Percentiles rank a stretch among this genome's conserved stretches.
Evolutionary conservation across 2,329 filamentous ascomycete species (phyloP).

Genomic region (Xylaria polymorpha): DNA sequence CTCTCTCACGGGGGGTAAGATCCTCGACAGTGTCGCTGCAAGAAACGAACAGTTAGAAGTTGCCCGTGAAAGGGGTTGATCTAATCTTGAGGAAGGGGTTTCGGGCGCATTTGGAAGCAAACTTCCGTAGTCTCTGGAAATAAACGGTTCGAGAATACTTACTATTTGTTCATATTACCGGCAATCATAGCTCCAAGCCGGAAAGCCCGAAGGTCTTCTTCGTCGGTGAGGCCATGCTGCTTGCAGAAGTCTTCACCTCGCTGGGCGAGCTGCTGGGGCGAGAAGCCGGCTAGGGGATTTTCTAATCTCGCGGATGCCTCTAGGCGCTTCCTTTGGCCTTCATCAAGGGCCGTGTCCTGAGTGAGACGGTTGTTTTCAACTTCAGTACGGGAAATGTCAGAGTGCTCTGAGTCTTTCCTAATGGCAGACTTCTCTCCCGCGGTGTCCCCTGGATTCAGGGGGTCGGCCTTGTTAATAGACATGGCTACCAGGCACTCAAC

Average conservation of each 20-base stretch:
- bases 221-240: constrained; percentile 64
- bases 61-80: background rate
- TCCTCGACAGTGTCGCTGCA: constrained; percentile 58
- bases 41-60: constrained; percentile 4
- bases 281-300: constrained; percentile 57
- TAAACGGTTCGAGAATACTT: background rate
- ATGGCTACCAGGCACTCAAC: constrained; percentile 10
- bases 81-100: background rate
- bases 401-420: constrained; percentile 45
- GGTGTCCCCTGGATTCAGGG: constrained; percentile 2
- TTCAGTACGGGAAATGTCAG: constrained; percentile 46
- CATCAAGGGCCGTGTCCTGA: constrained; percentile 41
- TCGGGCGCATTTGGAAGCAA: background rate
- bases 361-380: constrained; percentile 43
- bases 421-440: constrained; percentile 14
- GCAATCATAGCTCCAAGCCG: constrained; percentile 69
- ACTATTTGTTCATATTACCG: constrained; percentile 61
- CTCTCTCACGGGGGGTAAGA: constrained; percentile 68
- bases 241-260: constrained; percentile 70
- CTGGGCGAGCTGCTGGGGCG: constrained; percentile 59
- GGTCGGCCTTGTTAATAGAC: constrained; percentile 18
- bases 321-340: constrained; percentile 47
- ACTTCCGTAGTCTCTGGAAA: background rate
- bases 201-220: constrained; percentile 69
- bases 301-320: constrained; percentile 54